Evolutionary conservation across 768 basidiomycete species (phyloP), one percentile per base, ranked within the genome.

Genomic region (Lactarius hengduanensis): DNA sequence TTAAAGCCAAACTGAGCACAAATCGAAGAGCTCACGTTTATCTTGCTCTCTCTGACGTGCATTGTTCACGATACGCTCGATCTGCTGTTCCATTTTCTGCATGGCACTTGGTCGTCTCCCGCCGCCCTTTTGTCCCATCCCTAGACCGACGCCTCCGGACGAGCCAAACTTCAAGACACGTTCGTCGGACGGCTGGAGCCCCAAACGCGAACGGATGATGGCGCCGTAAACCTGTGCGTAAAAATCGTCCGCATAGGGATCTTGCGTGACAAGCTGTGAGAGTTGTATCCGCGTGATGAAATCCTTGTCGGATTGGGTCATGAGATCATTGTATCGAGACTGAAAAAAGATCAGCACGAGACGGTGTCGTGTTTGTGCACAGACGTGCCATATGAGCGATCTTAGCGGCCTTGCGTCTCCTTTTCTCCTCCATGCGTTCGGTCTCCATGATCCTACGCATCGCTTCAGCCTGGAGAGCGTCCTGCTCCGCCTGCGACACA

Each of bases 251-350:
- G 92, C 88, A 76, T 96, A 98, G 0, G 97, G 97, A 78, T 99
- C 97, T 73, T 92, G 89, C 7, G 95, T 96, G 54, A 97, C 95
- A 50, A 98, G 90, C 74, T 98, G 97, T 1, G 96, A 98, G 40
- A 99, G 93, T 76, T 99, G 97, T 69, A 99, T 98, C 30, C 97
- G 88, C 41, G 97, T 98, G 78, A 99, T 98, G 75, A 98, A 99
- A 74, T 98, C 97, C 79, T 98, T 98, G 82, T 99, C 97, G 13
- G 92, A 95, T 77, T 95, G 94, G 3, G 94, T 94, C 94, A 96
- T 96, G 43, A 96, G 82, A 75, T 95, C 93, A 71, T 96, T 96
- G 74, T 95, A 95, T 66, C 92, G 87, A 67, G 94, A 86, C 94
- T 94, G 61, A 10, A 64, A 43, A 63, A 63, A 69, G 22, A 32